Evolutionary conservation across 352 stramenopile genomes (phyloP).

Genomic region (Ophiocytium majus): DNA sequence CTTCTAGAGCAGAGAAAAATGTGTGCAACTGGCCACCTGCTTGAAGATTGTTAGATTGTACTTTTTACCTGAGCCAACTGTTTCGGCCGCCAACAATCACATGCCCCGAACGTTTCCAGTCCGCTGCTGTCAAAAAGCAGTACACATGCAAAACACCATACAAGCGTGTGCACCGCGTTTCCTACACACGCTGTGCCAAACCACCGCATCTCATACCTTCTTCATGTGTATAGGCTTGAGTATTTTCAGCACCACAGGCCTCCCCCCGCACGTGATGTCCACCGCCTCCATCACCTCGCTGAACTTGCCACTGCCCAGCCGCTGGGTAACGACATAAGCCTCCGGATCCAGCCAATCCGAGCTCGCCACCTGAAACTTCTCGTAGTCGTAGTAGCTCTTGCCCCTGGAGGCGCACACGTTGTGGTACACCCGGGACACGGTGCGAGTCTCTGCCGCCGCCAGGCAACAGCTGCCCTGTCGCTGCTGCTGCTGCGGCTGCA

Average conservation of each 20-base stretch:
- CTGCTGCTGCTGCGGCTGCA: neutral
- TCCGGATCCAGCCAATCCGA: slow-evolving; percentile 38
- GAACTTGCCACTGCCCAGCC: slow-evolving; percentile 50
- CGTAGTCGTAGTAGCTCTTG: slow-evolving; percentile 46
- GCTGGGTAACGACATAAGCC: slow-evolving; percentile 33
- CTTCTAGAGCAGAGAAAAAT: no score
- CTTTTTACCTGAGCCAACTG: no score
- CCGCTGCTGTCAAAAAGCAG: no score
- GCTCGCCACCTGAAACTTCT: slow-evolving; percentile 43
- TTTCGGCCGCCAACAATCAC: no score
- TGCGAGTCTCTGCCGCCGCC: neutral
- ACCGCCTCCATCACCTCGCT: slow-evolving; percentile 54
- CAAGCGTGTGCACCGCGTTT: no score
- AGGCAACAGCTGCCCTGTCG: no score
- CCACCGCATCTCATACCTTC: no score
- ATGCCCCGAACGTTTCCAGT: no score
- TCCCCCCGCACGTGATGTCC: neutral
- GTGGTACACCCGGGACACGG: neutral
- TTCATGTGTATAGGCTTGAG: slow-evolving; percentile 35
- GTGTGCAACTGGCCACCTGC: no score
- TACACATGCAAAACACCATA: no score
- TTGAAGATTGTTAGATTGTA: no score
- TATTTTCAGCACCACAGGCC: slow-evolving; percentile 47
- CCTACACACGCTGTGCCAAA: no score
- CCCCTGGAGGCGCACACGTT: neutral